Conservation (phyloP, 192 early-diverging fungal genomes). For the Spizellomyces sp. region DNA sequence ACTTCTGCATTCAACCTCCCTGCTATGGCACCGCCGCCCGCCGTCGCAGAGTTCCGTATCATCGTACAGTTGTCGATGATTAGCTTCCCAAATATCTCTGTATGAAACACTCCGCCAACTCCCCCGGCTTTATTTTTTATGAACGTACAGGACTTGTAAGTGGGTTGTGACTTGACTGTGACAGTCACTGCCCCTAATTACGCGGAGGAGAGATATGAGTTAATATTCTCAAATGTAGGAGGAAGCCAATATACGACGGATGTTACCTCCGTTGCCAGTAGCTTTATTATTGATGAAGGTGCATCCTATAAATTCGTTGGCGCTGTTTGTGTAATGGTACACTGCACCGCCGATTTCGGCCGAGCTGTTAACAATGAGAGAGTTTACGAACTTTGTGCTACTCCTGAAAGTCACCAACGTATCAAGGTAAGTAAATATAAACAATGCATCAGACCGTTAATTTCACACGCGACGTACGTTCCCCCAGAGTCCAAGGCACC, state of each 20-base stretch:
- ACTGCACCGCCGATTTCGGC: slow-evolving; percentile 10
- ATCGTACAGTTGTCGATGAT: not conserved
- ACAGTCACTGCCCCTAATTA: slow-evolving; percentile 1
- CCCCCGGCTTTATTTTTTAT: slow-evolving; percentile 11
- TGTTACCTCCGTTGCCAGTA: slow-evolving; percentile 12
- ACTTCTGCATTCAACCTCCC: slow-evolving; percentile 11
- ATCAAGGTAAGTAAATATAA: too few relatives aligned
- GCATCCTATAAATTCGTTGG: slow-evolving; percentile 1
- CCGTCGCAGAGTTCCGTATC: not conserved
- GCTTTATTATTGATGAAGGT: slow-evolving; percentile 9
- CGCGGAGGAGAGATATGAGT: not conserved
- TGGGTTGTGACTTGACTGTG: not conserved
- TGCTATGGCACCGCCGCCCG: slow-evolving; percentile 15
- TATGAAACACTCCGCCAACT: slow-evolving; percentile 15
- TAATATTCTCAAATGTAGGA: not conserved
- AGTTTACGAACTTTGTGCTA: not conserved
- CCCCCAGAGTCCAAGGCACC: slow-evolving; percentile 18
- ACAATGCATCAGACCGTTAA: too few relatives aligned
- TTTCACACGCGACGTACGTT: slow-evolving; percentile 4
- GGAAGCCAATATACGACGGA: not conserved
- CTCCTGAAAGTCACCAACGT: not conserved
- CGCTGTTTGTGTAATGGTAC: slow-evolving; percentile 13
- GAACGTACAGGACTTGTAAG: not conserved
- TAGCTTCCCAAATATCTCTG: slow-evolving; percentile 8
- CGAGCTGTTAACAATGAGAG: slow-evolving; percentile 1